Conservation (phyloP, 1,139 yeast genomes). For the Sugiyamaella neomexicana region DNA sequence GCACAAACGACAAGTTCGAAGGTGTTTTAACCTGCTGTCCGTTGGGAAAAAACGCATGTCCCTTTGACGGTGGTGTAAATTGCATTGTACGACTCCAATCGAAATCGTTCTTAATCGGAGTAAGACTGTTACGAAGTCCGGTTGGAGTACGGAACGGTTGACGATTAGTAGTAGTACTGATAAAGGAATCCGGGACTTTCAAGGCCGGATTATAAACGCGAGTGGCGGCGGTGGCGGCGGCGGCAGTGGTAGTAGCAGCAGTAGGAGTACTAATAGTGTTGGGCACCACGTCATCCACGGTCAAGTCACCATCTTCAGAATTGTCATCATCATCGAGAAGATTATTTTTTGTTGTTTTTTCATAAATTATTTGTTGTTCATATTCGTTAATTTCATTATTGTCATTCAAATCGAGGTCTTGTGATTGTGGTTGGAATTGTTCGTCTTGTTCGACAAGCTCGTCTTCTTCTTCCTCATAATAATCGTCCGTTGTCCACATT, state of each 20-base stretch:
- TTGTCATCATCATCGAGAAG: neutral
- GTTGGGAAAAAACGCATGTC: slow-evolving; percentile 16
- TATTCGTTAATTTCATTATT: slow-evolving; percentile 13
- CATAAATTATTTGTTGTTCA: slow-evolving; percentile 2
- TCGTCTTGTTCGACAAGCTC: too few species aligned
- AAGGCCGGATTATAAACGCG: slow-evolving; percentile 5
- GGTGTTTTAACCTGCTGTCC: slow-evolving; percentile 22
- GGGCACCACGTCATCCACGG: neutral
- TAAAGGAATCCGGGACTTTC: slow-evolving; percentile 22
- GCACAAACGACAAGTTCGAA: slow-evolving; percentile 23
- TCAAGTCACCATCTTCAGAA: neutral
- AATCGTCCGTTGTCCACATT: slow-evolving; percentile 80
- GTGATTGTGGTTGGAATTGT: too few species aligned
- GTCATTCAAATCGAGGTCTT: slow-evolving; percentile 28
- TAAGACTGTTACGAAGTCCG: slow-evolving; percentile 5
- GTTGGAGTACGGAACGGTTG: slow-evolving; percentile 48
- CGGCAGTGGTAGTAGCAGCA: too few species aligned
- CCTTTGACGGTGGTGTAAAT: slow-evolving; percentile 40
- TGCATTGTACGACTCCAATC: slow-evolving; percentile 42
- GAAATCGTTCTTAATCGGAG: slow-evolving; percentile 19
- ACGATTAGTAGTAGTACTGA: slow-evolving; percentile 39
- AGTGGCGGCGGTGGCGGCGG: too few species aligned
- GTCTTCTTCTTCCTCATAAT: slow-evolving; percentile 40
- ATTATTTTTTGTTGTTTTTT: slow-evolving; percentile 10
- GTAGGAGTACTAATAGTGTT: too few species aligned